Base-by-base conservation (phyloP, 352 stramenopile species). In the Globisporangium apiculatum region DNA sequence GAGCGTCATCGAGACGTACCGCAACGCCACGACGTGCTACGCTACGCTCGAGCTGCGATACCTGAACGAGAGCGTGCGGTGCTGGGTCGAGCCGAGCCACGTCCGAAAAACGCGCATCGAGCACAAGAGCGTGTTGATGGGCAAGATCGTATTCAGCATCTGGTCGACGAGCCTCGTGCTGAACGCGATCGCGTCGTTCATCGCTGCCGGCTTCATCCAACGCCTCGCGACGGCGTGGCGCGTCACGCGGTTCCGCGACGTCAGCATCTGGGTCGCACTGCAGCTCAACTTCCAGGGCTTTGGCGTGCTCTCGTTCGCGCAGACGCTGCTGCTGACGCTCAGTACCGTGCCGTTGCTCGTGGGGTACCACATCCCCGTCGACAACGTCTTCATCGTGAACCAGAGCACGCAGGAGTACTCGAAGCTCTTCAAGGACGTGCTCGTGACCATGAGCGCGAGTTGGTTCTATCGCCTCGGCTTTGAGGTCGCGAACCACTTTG, bases 91-190 rank as follows among this genome's bases (percentile, higher is more conserved):
- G 60, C 66, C 66, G 9, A 61, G 41, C 31, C 71, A 61, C 35
- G 24, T 66, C 1, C 59, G 42, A 5, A 53, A 53, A 17, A 69
- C 24, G 17, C 68, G 66, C 37, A 59, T 64, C 6, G 50, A 63
- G 38, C 68, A 69, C 57, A 58, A 63, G 18, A 67, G 66, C 0
- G 55, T 65, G 17, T 47, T 64, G 2, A 51, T 76, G n/a, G 63
- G 60, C 10, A 66, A 66, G 48, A 48, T 76, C 45, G 61, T 70
- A 10, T 76, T 65, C 57, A 74, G 69, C 51, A 74, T 69, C 52
- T 76, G 69, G 69, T 72, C 66, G n/a, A 72, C 72, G 51, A 72
- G 66, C 7, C 55, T 71, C 31, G 69, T 74, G 36, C 66, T 76
- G 41, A 76, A 76, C 43, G 38, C 51, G 11, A 74, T 73, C 41